These are phyloP conservation scores for Yamadazyma diospyri DNA, from an alignment of 1,139 yeast genomes.

Conservation along the genomic window DNA sequence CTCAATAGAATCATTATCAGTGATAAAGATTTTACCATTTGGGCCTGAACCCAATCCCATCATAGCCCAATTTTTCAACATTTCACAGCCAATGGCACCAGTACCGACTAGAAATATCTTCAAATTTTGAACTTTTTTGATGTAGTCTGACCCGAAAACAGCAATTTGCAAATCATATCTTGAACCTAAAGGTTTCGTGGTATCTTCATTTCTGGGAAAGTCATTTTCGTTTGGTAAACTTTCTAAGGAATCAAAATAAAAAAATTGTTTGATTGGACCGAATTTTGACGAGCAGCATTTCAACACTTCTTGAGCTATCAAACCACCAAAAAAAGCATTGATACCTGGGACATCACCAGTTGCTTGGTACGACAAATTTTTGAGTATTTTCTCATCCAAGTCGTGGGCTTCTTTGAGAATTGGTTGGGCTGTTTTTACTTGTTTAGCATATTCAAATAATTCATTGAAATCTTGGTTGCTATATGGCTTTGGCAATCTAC, in stretches of 20 bases:
- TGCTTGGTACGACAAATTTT: slow-evolving; percentile 78
- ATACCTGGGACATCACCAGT: slow-evolving; percentile 90
- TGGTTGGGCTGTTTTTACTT: slow-evolving; percentile 59
- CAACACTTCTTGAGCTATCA: slow-evolving; percentile 93
- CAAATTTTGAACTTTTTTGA: slow-evolving; percentile 67
- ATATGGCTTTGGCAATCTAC: slow-evolving; percentile 73
- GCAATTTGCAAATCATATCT: slow-evolving; percentile 94
- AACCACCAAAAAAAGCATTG: slow-evolving; percentile 89
- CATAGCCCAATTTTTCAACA: slow-evolving; percentile 97
- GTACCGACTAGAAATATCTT: slow-evolving; percentile 92
- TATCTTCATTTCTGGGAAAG: slow-evolving; percentile 63
- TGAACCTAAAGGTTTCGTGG: slow-evolving; percentile 70
- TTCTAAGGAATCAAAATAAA: slow-evolving; percentile 92
- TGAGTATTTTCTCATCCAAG: slow-evolving; percentile 63
- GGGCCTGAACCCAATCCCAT: slow-evolving; percentile 94
- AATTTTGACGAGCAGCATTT: slow-evolving; percentile 95
- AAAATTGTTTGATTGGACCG: slow-evolving; percentile 83
- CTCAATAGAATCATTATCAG: slow-evolving; percentile 95
- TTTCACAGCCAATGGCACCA: slow-evolving; percentile 99
- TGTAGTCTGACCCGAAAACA: slow-evolving; percentile 81
- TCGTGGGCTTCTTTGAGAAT: slow-evolving; percentile 54
- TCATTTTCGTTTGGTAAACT: slow-evolving; percentile 65
- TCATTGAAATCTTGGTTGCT: slow-evolving; percentile 73
- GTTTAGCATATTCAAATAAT: slow-evolving; percentile 56
- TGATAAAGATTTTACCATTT: slow-evolving; percentile 74